Conservation (phyloP, 2,329 filamentous ascomycete genomes). For the Arthrinium phaeospermum region DNA sequence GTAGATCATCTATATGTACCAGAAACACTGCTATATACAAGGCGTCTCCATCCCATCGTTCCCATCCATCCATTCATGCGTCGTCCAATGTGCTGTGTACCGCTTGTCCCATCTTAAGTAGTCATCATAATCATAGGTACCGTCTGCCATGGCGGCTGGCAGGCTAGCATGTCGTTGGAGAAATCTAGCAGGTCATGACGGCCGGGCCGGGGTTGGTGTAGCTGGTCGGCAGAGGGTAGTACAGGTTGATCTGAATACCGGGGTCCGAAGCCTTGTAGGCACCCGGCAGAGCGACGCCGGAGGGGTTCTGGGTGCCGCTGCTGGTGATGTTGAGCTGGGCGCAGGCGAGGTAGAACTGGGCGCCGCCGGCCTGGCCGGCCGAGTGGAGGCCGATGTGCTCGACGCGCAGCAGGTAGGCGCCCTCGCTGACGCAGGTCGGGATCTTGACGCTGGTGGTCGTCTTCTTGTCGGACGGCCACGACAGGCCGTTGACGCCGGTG, state of each 20-base stretch:
- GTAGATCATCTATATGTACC: slow-evolving; percentile 10
- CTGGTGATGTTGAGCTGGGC: slow-evolving; percentile 41
- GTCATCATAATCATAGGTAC: background rate
- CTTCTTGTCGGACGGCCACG: slow-evolving; percentile 48
- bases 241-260: slow-evolving; percentile 41
- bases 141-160: background rate
- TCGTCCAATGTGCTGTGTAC: background rate
- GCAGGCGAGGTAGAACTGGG: slow-evolving; percentile 53
- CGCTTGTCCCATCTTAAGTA: background rate
- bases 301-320: slow-evolving; percentile 31
- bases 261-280: slow-evolving; percentile 45
- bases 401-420: slow-evolving; percentile 54
- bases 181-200: slow-evolving; percentile 12
- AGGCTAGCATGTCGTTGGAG: background rate
- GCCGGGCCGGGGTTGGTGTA: slow-evolving; percentile 34
- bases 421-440: slow-evolving; percentile 49
- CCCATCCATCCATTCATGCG: background rate
- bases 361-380: slow-evolving; percentile 46
- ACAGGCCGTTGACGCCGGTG: slow-evolving; percentile 37
- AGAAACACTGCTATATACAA: background rate
- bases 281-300: slow-evolving; percentile 39
- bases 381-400: slow-evolving; percentile 55
- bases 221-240: slow-evolving; percentile 35
- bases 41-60: background rate
- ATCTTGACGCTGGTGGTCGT: slow-evolving; percentile 47